Evolutionary conservation across 371 early-diverging fungal genomes (phyloP).

Genomic region (Chytridiales sp.): DNA sequence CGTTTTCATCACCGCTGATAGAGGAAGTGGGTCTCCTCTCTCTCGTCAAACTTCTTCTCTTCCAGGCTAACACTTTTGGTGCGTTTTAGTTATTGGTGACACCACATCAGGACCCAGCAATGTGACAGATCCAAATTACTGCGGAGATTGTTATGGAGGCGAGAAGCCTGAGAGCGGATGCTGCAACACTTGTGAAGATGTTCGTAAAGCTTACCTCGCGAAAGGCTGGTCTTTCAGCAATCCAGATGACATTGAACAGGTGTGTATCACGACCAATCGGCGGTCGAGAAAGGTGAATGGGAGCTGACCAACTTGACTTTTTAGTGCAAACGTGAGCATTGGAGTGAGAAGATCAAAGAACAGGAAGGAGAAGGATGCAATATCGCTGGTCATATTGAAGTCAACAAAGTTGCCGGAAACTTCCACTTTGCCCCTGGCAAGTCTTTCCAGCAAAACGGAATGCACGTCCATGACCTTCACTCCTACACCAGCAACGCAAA

Average conservation of each 20-base stretch:
- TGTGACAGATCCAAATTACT: conserved; percentile 57
- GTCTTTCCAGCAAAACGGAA: conserved; percentile 70
- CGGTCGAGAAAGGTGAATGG: no score
- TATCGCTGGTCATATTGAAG: conserved; percentile 74
- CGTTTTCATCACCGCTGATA: conserved; percentile 50
- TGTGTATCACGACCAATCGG: no score
- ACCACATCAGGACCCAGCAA: conserved; percentile 6
- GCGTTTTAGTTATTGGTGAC: conserved; percentile 30
- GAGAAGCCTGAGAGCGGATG: conserved; percentile 68
- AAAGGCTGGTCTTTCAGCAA: conserved; percentile 76
- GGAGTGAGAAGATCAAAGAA: conserved; percentile 68
- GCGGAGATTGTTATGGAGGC: conserved; percentile 92
- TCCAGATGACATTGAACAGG: conserved; percentile 81
- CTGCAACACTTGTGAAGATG: conserved; percentile 94
- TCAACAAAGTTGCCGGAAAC: conserved; percentile 89
- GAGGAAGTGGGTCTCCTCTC: conserved; percentile 21
- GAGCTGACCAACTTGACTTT: background rate
- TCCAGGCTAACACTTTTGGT: background rate
- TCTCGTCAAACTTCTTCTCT: background rate
- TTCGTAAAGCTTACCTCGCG: conserved; percentile 78
- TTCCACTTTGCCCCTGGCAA: conserved; percentile 93
- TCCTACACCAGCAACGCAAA: conserved; percentile 46
- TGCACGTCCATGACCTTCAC: conserved; percentile 83
- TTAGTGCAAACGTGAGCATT: conserved; percentile 85
- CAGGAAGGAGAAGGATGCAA: conserved; percentile 90